A percentile compares a stretch with the other conserved stretches of the same genome.
These are phyloP conservation scores for Melaleuca alternifolia DNA, from an alignment of 345 rosid species.

Conservation along the genomic window DNA sequence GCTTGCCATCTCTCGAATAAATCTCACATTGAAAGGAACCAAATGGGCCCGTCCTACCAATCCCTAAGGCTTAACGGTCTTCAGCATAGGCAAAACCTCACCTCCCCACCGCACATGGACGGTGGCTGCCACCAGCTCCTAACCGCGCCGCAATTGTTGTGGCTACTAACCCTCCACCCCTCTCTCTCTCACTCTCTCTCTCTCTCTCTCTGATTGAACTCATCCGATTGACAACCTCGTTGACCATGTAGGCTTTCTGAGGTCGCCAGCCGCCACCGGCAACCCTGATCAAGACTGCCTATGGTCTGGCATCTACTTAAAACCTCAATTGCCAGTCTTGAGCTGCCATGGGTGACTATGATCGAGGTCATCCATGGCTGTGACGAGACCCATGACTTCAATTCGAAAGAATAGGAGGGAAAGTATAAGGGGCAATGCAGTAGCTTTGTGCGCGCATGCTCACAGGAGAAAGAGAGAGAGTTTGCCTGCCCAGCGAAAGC, in stretches of 20 bases:
- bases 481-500: no score
- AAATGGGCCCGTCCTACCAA: background rate
- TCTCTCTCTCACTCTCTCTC: background rate
- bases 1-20: background rate
- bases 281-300: background rate
- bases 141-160: background rate
- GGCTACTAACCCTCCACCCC: background rate
- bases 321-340: no score
- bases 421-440: no score
- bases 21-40: background rate
- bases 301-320: background rate
- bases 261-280: background rate
- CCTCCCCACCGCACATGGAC: background rate
- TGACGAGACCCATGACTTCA: no score
- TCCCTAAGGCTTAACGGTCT: background rate
- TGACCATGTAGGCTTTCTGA: background rate
- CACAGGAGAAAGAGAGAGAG: no score
- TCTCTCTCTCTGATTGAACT: background rate
- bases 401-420: no score
- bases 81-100: background rate
- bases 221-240: background rate
- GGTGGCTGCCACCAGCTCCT: background rate
- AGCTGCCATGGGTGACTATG: no score
- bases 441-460: no score
- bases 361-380: no score